These are phyloP conservation scores for Colletotrichum orchidophilum DNA, from an alignment of 2,329 filamentous ascomycete genomes.

Conservation along the genomic window DNA sequence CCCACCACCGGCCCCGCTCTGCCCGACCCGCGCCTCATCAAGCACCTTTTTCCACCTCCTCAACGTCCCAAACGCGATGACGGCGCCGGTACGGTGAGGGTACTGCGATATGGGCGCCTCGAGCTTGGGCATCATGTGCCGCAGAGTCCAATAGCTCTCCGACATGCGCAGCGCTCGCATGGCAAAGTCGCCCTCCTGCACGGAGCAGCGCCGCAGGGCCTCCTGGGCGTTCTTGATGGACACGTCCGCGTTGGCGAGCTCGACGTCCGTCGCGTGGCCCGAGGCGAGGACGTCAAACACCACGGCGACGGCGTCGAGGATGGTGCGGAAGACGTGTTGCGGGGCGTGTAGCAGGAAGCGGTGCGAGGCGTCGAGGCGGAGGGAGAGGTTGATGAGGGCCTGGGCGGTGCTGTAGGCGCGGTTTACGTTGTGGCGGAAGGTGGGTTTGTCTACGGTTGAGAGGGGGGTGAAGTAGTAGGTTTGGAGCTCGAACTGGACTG, in stretches of 20 bases:
- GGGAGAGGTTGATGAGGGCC: slow-evolving; percentile 52
- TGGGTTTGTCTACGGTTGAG: slow-evolving; percentile 47
- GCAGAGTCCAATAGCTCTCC: slow-evolving; percentile 58
- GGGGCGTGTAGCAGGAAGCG: slow-evolving; percentile 57
- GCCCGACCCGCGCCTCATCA: slow-evolving; percentile 41
- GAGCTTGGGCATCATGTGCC: slow-evolving; percentile 47
- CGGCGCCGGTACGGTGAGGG: slow-evolving; percentile 57
- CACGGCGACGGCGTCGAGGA: slow-evolving; percentile 52
- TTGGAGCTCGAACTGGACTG: slow-evolving; percentile 63
- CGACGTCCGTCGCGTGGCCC: slow-evolving; percentile 37
- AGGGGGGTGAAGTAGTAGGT: slow-evolving; percentile 61
- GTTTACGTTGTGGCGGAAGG: slow-evolving; percentile 54
- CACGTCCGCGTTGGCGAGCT: slow-evolving; percentile 30
- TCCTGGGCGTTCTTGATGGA: slow-evolving; percentile 30
- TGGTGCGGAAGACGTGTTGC: slow-evolving; percentile 58
- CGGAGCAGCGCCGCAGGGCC: slow-evolving; percentile 52
- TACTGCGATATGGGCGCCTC: slow-evolving; percentile 52
- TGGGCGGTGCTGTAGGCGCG: slow-evolving; percentile 59
- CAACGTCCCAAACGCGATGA: slow-evolving; percentile 61
- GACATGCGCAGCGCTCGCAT: slow-evolving; percentile 55
- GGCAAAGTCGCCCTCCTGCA: slow-evolving; percentile 60
- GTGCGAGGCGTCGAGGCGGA: slow-evolving; percentile 35
- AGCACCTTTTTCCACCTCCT: slow-evolving; percentile 55
- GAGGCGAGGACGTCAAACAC: slow-evolving; percentile 48
- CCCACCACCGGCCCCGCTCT: slow-evolving; percentile 11